Percentiles rank a stretch among this genome's conserved stretches.
phyloP scores from a whole-genome alignment of 495 filamentous ascomycete genomes.

The Chlorociboria aeruginascens region DNA sequence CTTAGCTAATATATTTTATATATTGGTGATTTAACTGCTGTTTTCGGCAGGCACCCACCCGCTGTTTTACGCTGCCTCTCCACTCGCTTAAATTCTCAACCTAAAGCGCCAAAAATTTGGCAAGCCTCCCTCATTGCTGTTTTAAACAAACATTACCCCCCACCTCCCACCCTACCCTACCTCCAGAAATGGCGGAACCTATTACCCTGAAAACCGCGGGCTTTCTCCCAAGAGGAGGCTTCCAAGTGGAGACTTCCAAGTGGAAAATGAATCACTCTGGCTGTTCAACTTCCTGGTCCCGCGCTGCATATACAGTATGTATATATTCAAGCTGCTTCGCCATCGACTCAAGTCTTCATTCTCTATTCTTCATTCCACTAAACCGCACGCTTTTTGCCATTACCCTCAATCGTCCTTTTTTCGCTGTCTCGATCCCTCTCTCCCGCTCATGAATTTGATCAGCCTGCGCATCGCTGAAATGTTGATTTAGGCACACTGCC shows the following conservation, averaged over 20 bases:
- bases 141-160: slow-evolving; percentile 1
- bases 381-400: slow-evolving; percentile 2
- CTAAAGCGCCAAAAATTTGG: slow-evolving; percentile 6
- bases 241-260: too few relatives aligned
- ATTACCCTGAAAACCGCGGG: slow-evolving; percentile 3
- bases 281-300: background rate
- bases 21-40: too few relatives aligned
- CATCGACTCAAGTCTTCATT: slow-evolving; percentile 4
- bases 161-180: background rate
- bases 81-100: slow-evolving; percentile 4
- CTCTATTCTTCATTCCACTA: slow-evolving; percentile 2
- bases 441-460: slow-evolving; percentile 2
- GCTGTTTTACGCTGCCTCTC: background rate
- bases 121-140: slow-evolving; percentile 1
- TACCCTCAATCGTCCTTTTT: slow-evolving; percentile 5
- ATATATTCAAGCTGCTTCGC: slow-evolving; percentile 3
- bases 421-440: slow-evolving; percentile 3
- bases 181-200: slow-evolving; percentile 1
- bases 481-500: too few relatives aligned
- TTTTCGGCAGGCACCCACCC: too few relatives aligned
- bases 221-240: background rate
- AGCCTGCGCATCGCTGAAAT: slow-evolving; percentile 2
- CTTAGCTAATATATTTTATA: too few relatives aligned
- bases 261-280: slow-evolving; percentile 3
- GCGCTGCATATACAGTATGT: background rate